phyloP scores from a whole-genome alignment of 192 early-diverging fungal species.

The Entrophospora sp. region DNA sequence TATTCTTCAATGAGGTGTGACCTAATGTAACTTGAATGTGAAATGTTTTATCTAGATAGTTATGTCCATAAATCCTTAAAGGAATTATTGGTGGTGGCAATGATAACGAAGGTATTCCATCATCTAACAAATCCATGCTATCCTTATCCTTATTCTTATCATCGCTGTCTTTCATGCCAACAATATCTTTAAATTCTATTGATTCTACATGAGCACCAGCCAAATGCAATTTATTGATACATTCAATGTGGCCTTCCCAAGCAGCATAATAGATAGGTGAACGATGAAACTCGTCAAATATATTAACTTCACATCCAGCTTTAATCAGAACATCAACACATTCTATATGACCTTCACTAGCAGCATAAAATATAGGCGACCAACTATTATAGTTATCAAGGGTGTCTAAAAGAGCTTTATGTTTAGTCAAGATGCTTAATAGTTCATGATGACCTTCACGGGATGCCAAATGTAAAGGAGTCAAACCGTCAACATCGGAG shows the following conservation, averaged over 20 bases:
- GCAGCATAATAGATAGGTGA: slow-evolving; percentile 86
- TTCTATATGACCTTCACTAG: slow-evolving; percentile 78
- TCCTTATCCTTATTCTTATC: not conserved
- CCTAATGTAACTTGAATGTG: slow-evolving; percentile 73
- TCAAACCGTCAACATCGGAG: slow-evolving; percentile 72
- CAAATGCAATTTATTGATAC: slow-evolving; percentile 66
- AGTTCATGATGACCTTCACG: slow-evolving; percentile 74
- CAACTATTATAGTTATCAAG: slow-evolving; percentile 88
- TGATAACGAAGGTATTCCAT: slow-evolving; percentile 84
- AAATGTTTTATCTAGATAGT: slow-evolving; percentile 84
- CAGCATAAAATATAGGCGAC: slow-evolving; percentile 95
- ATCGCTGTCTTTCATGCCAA: not conserved
- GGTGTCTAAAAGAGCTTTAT: slow-evolving; percentile 67
- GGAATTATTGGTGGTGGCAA: slow-evolving; percentile 97
- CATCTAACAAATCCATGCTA: slow-evolving; percentile 61
- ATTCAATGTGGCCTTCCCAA: slow-evolving; percentile 80
- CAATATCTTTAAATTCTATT: not conserved
- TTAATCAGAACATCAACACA: slow-evolving; percentile 73
- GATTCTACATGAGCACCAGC: slow-evolving; percentile 41
- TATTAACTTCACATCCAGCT: slow-evolving; percentile 62
- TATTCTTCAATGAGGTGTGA: slow-evolving; percentile 26
- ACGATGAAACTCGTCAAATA: slow-evolving; percentile 78
- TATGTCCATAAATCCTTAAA: slow-evolving; percentile 96
- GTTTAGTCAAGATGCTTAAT: slow-evolving; percentile 59
- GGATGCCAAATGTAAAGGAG: slow-evolving; percentile 82